Conservation (phyloP, 2,329 filamentous ascomycete genomes). For the Celoporthe dispersa region DNA sequence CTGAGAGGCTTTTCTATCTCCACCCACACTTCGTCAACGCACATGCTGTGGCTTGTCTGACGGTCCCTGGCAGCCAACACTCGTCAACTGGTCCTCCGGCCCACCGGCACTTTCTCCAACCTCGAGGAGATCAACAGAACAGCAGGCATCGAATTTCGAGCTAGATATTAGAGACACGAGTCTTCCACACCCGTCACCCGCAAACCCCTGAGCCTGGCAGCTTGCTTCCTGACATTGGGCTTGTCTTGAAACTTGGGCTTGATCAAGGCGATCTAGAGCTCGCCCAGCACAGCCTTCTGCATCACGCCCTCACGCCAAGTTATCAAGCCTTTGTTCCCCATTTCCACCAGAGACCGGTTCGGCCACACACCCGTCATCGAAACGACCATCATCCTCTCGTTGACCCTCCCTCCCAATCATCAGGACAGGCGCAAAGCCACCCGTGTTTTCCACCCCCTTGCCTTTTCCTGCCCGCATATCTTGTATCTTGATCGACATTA, state of each 20-base stretch:
- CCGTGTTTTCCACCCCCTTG: slow-evolving; percentile 4
- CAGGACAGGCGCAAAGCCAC: slow-evolving; percentile 17
- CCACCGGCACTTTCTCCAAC: neutral
- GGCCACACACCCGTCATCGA: slow-evolving; percentile 20
- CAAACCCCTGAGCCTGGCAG: slow-evolving; percentile 15
- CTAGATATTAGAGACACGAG: slow-evolving; percentile 22
- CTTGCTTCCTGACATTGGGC: neutral
- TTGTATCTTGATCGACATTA: neutral
- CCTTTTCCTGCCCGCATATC: neutral
- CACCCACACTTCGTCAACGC: slow-evolving; percentile 13
- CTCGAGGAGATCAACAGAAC: neutral
- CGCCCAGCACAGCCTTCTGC: neutral
- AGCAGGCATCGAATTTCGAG: slow-evolving; percentile 4
- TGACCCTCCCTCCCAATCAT: neutral
- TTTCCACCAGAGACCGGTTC: slow-evolving; percentile 10
- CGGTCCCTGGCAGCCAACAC: slow-evolving; percentile 18
- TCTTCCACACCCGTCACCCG: slow-evolving; percentile 16
- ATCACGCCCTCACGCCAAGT: neutral
- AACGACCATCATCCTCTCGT: neutral
- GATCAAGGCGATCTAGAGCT: slow-evolving; percentile 1
- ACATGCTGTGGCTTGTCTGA: slow-evolving; percentile 26
- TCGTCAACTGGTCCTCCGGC: slow-evolving; percentile 2
- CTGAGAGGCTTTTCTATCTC: neutral
- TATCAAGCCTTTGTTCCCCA: neutral
- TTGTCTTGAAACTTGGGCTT: neutral